Evolutionary conservation across 1,139 yeast species (phyloP), one percentile per base, ranked within the genome.

Genomic region (Diutina neorugosa): DNA sequence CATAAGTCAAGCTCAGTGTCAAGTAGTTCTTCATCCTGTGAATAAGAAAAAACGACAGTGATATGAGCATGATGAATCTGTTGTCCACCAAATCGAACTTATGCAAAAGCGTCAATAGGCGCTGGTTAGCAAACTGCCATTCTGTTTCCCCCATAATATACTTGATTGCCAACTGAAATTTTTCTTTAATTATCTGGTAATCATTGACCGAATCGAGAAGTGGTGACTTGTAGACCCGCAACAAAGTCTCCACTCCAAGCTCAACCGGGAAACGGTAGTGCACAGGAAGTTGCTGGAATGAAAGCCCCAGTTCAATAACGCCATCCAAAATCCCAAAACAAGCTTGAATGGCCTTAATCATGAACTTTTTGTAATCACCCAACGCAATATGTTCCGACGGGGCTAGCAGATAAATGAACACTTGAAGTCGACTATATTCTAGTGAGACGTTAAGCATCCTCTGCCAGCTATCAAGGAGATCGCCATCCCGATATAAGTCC

Each of bases 201-300:
- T 73, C 73, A 16, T 63, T 57, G 9, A 66, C 59, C 0, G 65
- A 55, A 44, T 63, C 61, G 51, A 74, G 63, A 3, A 73, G 59
- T 3, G 78, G 77, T 14, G 73, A 66, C 54, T 70, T 69, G 60
- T 62, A 70, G 20, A 73, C 62, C 53, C 74, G 64, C 54, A 71
- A 57, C 60, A 74, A 59, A 7, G 69, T 57, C 52, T 73, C 62
- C 1, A 68, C 56, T 2, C 68, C 67, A 54, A 70, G 63, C 54
- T 73, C 77, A 34, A 74, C 58, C 11, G 74, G 68, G 56, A 73
- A 72, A 53, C 68, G 69, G 58, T 66, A 73, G 59, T 73, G 76
- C 31, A 74, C 63, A 2, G 78, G 78, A 18, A 74, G 58, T 57
- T 67, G 74, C 54, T 65, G 65, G 54, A 67, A 66, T 57, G 63